Evolutionary conservation across 306 rosid genomes (phyloP), one percentile per base, ranked within the genome.

Genomic region (Prunus dulcis): DNA sequence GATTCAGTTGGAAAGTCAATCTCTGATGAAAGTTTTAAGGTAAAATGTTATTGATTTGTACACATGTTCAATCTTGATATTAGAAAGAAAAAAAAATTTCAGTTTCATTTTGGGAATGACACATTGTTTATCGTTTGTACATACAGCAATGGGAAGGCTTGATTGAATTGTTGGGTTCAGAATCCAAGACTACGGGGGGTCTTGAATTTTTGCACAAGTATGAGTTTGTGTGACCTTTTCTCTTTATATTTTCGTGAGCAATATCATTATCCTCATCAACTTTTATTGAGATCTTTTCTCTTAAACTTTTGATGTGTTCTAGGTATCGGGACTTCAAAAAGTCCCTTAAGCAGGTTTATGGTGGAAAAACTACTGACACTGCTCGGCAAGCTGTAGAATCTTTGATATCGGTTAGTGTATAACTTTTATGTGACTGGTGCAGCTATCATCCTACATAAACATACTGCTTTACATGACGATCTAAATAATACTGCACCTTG

Each of bases 81-180:
- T 81, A 17, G 6, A 18, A 52, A 18, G 22, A 6, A 20, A 20
- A 1, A 71, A 68, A 30, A 71, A 67, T 67, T 67, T 72, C 58
- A 64, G 69, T 60, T 76, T 27, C 51, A 46, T 74, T 69, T 78
- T 3, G 38, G 27, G 34, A 45, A 20, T 25, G 20, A 57, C 75
- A 25, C 70, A 43, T 43, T 25, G 12, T 72, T 45, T 69, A 45
- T 76, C 46, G 25, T 76, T 70, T 19, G 65, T 69, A 45, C 19
- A 17, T 83, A 71, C 91, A 92, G 98, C 96, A 89, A 91, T 94
- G 98, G 97, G 97, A 94, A 83, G 96, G 97, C 55, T 74, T 94
- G 77, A 92, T 94, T 74, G 98, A 94, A 83, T 87, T 92, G 78
- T 81, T 94, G 89, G 97, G 96, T 74, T 89, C 96, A 71, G 97